Evolutionary conservation across 2,329 filamentous ascomycete species (phyloP).

Genomic region (Fusarium coffeatum): DNA sequence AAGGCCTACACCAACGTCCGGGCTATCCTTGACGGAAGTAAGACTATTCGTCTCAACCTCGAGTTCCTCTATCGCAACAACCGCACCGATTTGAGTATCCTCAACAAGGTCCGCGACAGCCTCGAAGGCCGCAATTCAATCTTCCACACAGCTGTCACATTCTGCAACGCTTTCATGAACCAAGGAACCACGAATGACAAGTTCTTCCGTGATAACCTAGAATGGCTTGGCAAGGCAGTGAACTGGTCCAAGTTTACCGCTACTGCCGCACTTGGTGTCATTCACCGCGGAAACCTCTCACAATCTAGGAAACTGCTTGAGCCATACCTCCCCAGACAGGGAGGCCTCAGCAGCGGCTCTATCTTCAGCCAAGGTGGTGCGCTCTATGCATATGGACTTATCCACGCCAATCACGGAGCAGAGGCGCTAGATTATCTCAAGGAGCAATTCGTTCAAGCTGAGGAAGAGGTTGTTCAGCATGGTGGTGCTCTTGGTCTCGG

Average conservation of each 20-base stretch:
- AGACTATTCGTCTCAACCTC: conserved; percentile 92
- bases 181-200: conserved; percentile 97
- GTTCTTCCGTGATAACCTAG: conserved; percentile 97
- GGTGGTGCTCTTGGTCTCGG: conserved; percentile 94
- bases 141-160: conserved; percentile 96
- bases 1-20: conserved; percentile 73
- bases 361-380: conserved; percentile 97
- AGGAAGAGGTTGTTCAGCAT: conserved; percentile 95
- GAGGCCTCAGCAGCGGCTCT: conserved; percentile 80
- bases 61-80: conserved; percentile 98
- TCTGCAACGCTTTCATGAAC: conserved; percentile 99
- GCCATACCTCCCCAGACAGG: conserved; percentile 88
- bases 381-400: conserved; percentile 92
- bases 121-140: conserved; percentile 97
- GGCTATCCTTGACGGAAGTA: conserved; percentile 83
- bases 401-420: conserved; percentile 96
- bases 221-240: conserved; percentile 97
- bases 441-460: conserved; percentile 77
- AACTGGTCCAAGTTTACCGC: conserved; percentile 99
- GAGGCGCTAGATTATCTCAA: conserved; percentile 86
- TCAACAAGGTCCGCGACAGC: conserved; percentile 97
- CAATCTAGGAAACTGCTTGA: conserved; percentile 94
- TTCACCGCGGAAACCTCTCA: conserved; percentile 93
- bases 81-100: conserved; percentile 87
- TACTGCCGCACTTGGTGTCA: conserved; percentile 94